A percentile compares a stretch with the other conserved stretches of the same genome.
These are phyloP conservation scores for Lactarius deliciosus DNA, from an alignment of 768 basidiomycete species.

Conservation along the genomic window DNA sequence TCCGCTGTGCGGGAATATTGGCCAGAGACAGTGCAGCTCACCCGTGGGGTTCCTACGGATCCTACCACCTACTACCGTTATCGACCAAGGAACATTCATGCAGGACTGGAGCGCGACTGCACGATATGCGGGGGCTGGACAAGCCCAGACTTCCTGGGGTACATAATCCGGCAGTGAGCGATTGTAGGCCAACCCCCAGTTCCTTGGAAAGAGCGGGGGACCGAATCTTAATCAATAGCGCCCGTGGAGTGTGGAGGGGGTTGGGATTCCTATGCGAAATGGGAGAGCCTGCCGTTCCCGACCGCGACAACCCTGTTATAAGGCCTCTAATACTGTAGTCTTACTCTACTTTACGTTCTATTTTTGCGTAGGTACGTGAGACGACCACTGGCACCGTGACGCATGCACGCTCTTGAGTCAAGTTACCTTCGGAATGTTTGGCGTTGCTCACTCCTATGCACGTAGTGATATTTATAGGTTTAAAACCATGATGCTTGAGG, in stretches of 20 bases:
- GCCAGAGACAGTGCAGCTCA: conserved; percentile 1
- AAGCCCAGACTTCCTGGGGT: conserved; percentile 9
- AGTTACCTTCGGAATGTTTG: neutral
- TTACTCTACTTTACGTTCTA: neutral
- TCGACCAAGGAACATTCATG: neutral
- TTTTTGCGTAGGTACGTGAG: neutral
- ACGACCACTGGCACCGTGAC: neutral
- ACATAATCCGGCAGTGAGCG: neutral
- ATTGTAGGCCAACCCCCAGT: neutral
- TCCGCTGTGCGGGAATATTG: conserved; percentile 15
- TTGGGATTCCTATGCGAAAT: neutral
- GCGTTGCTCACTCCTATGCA: neutral
- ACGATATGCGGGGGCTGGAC: neutral
- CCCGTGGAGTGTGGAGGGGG: neutral
- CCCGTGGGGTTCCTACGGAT: neutral
- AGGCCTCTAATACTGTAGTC: neutral
- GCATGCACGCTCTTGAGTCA: neutral
- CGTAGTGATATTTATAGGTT: neutral
- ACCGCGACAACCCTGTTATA: neutral
- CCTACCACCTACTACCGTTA: neutral
- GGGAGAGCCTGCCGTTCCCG: neutral
- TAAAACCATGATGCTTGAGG: neutral
- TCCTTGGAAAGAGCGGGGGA: neutral
- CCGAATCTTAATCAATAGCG: neutral
- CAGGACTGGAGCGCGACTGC: conserved; percentile 6